These are phyloP conservation scores for Neonothopanus nambi DNA, from an alignment of 1,284 basidiomycete genomes.

Conservation along the genomic window DNA sequence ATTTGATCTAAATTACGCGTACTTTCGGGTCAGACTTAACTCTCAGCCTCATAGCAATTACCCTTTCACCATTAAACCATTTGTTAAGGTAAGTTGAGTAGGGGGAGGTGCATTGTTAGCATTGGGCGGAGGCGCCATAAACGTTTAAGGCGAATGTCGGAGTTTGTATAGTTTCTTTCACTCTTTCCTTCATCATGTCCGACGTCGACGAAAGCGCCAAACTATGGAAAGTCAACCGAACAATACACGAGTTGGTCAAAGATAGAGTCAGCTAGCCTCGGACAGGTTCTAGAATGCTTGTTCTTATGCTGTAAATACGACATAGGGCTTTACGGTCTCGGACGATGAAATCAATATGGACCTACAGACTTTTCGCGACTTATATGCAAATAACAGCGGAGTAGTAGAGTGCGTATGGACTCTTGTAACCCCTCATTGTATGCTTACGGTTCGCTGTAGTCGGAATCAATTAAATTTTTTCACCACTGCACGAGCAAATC, in stretches of 20 bases:
- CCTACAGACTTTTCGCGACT: conserved; percentile 68
- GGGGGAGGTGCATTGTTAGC: conserved; percentile 32
- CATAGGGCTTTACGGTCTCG: conserved; percentile 84
- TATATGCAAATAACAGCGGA: conserved; percentile 65
- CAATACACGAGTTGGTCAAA: conserved; percentile 94
- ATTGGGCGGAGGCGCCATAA: conserved; percentile 35
- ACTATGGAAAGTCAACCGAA: conserved; percentile 95
- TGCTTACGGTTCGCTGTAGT: conserved; percentile 41
- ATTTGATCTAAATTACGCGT: conserved; percentile 51
- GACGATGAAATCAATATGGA: conserved; percentile 91
- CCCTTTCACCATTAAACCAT: conserved; percentile 43
- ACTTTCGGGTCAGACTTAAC: background rate
- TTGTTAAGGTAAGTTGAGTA: conserved; percentile 9
- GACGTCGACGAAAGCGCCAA: conserved; percentile 78
- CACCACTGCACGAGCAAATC: conserved; percentile 70
- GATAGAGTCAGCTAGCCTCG: conserved; percentile 68
- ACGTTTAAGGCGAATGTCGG: conserved; percentile 27
- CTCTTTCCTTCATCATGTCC: conserved; percentile 39
- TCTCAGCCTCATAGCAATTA: background rate
- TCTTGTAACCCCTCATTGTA: conserved; percentile 4
- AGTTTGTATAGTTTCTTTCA: conserved; percentile 37
- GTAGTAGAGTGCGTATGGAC: conserved; percentile 58
- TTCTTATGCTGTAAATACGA: conserved; percentile 20
- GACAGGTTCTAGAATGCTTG: conserved; percentile 18
- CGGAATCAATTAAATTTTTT: conserved; percentile 88